A percentile compares a stretch with the other conserved stretches of the same genome.
These are phyloP conservation scores for Trichoderma asperellum DNA, from an alignment of 2,329 filamentous ascomycete species.

Conservation along the genomic window DNA sequence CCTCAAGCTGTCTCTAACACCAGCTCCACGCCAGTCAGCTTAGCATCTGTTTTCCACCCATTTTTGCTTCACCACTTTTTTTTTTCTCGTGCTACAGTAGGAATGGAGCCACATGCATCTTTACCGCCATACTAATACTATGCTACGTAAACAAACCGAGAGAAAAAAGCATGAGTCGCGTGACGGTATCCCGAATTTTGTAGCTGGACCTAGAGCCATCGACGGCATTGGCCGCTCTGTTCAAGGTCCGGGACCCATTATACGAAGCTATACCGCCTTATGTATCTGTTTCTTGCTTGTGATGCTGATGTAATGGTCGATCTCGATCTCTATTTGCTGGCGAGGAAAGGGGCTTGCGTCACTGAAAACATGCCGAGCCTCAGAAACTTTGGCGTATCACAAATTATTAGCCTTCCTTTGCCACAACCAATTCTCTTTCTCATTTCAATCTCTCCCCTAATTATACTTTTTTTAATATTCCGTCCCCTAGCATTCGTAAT, in stretches of 20 bases:
- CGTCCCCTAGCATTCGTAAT: not conserved
- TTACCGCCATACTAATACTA: conserved; percentile 15
- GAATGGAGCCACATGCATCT: conserved; percentile 16
- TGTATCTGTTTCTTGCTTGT: conserved; percentile 4
- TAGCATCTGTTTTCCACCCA: not conserved
- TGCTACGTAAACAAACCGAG: not conserved
- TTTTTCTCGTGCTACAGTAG: not conserved
- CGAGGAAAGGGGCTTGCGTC: conserved; percentile 25
- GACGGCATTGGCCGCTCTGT: not conserved
- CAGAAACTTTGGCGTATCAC: conserved; percentile 5
- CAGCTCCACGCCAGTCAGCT: conserved; percentile 17
- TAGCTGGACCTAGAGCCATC: not conserved
- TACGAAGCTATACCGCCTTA: not conserved
- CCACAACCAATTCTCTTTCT: not conserved
- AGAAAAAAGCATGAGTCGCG: conserved; percentile 19
- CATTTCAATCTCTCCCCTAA: conserved; percentile 5
- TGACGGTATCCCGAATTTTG: conserved; percentile 20
- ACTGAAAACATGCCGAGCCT: conserved; percentile 12
- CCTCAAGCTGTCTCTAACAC: not conserved
- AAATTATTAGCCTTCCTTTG: not conserved
- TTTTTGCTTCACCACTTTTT: conserved; percentile 3
- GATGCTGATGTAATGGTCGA: conserved; percentile 20
- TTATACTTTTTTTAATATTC: not conserved
- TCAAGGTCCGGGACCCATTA: not conserved
- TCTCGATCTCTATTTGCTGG: not conserved